Conservation (phyloP, 257 asterid species). For the Coffea canephora region DNA sequence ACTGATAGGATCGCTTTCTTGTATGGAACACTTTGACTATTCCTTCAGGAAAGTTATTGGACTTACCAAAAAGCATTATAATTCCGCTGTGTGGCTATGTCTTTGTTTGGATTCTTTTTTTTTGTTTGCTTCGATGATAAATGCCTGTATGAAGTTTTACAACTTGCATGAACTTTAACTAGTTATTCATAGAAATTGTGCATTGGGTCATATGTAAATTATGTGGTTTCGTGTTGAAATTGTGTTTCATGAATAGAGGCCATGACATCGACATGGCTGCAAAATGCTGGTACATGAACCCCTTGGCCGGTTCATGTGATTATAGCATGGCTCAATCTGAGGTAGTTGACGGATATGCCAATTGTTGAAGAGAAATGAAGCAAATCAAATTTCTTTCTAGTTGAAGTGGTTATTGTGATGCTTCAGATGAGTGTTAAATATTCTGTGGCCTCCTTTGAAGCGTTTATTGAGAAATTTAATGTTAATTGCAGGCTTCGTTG, state of each 20-base stretch:
- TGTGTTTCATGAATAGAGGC: background rate
- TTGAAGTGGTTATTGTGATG: background rate
- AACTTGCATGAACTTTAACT: background rate
- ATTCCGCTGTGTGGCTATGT: background rate
- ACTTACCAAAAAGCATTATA: too few relatives aligned
- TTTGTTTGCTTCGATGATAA: background rate
- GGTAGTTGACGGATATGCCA: background rate
- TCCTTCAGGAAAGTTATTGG: background rate
- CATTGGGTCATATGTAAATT: background rate
- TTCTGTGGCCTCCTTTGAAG: background rate
- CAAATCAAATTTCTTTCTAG: background rate
- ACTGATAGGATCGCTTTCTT: background rate
- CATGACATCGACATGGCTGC: background rate
- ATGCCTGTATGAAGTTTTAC: background rate
- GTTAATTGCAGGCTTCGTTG: constrained; percentile 76
- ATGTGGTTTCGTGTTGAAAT: background rate
- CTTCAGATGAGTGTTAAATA: background rate
- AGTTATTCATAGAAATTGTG: background rate
- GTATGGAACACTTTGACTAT: background rate
- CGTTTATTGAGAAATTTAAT: constrained; percentile 17
- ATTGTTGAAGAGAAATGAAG: background rate
- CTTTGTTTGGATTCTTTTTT: background rate
- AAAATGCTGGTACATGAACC: background rate
- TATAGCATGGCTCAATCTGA: background rate
- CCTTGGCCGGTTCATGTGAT: background rate